phyloP scores from a whole-genome alignment of 2,329 filamentous ascomycete species.

The Leptoxyphium fumago region DNA sequence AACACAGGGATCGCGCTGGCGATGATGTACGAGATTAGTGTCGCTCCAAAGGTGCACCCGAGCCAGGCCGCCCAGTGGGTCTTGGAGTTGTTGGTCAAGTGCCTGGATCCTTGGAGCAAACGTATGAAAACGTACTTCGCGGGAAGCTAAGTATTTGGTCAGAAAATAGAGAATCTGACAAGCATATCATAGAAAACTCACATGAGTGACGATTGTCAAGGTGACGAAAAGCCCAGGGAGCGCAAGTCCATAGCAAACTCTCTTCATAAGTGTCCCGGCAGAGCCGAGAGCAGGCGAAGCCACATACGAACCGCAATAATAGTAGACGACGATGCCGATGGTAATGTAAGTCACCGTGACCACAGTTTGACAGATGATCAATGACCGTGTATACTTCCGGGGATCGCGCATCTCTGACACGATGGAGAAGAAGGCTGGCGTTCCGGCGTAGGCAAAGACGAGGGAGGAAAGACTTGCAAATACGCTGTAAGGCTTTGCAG shows the following conservation, averaged over 20 bases:
- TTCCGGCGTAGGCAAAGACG: slow-evolving; percentile 6
- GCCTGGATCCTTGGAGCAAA: background rate
- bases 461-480: slow-evolving; percentile 6
- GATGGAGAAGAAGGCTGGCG: slow-evolving; percentile 21
- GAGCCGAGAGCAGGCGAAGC: slow-evolving; percentile 34
- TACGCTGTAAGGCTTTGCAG: slow-evolving; percentile 4
- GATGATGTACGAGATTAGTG: slow-evolving; percentile 13
- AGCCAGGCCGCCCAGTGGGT: slow-evolving; percentile 1
- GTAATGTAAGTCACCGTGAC: slow-evolving; percentile 19
- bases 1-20: slow-evolving; percentile 15
- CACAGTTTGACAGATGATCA: slow-evolving; percentile 15
- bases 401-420: slow-evolving; percentile 26
- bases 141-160: background rate
- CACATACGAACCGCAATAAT: slow-evolving; percentile 32
- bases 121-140: background rate
- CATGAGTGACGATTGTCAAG: slow-evolving; percentile 8
- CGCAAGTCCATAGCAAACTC: slow-evolving; percentile 28
- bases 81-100: background rate
- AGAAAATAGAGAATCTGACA: background rate
- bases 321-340: slow-evolving; percentile 30
- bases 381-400: slow-evolving; percentile 17
- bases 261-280: slow-evolving; percentile 29
- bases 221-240: slow-evolving; percentile 11
- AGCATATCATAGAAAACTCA: slow-evolving; percentile 2
- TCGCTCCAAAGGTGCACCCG: slow-evolving; percentile 6